Conservation (phyloP, 2,329 filamentous ascomycete species). For the Penicillium janthinellum region DNA sequence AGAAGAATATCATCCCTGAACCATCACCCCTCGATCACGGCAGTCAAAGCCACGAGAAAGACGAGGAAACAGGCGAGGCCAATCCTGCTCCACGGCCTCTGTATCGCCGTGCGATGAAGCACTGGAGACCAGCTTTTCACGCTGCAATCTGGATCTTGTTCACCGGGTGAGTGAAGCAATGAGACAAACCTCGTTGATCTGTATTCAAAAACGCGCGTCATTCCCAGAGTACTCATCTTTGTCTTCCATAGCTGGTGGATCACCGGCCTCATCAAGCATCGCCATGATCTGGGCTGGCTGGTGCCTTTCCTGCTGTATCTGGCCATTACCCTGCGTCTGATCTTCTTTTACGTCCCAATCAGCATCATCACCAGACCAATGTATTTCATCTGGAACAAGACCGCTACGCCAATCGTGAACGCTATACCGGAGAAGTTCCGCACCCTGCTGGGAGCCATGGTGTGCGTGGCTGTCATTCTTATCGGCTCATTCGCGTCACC, state of each 20-base stretch:
- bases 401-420: constrained; percentile 59
- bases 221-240: constrained; percentile 12
- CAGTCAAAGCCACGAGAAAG: constrained; percentile 36
- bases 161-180: constrained; percentile 51
- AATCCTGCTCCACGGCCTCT: constrained; percentile 33
- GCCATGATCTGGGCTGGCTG: constrained; percentile 74
- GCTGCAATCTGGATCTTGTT: constrained; percentile 52
- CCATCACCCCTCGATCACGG: constrained; percentile 41
- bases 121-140: constrained; percentile 46
- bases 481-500: constrained; percentile 74
- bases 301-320: constrained; percentile 83
- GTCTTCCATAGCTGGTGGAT: constrained; percentile 69
- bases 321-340: constrained; percentile 68
- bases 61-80: constrained; percentile 45
- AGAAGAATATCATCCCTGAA: constrained; percentile 41
- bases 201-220: not conserved
- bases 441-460: constrained; percentile 61
- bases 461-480: constrained; percentile 73
- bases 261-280: constrained; percentile 71
- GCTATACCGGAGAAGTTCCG: constrained; percentile 68
- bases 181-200: not conserved
- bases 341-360: constrained; percentile 73
- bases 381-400: constrained; percentile 67
- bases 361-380: constrained; percentile 67
- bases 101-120: constrained; percentile 30